A percentile compares a stretch with the other conserved stretches of the same genome.
phyloP scores from a whole-genome alignment of 2,329 filamentous ascomycete genomes.

The Colletotrichum liriopes region DNA sequence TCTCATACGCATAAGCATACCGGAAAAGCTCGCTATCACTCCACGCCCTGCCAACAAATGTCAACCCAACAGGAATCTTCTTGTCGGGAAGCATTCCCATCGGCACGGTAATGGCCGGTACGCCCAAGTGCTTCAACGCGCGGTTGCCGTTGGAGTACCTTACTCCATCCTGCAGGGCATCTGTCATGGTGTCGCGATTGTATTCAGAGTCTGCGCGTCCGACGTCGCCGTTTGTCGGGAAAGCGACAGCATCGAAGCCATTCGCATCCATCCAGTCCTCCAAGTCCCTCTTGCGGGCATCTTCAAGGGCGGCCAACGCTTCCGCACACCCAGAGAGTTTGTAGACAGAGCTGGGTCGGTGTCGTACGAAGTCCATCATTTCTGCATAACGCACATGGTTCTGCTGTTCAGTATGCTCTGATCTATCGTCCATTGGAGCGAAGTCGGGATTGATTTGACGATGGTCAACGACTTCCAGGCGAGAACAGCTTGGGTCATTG shows the following conservation, averaged over 20 bases:
- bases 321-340: constrained; percentile 23
- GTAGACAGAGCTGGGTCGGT: not conserved
- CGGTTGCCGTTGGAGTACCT: too few species aligned
- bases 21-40: too few species aligned
- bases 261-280: constrained; percentile 37
- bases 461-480: constrained; percentile 58
- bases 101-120: too few species aligned
- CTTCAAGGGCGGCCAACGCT: constrained; percentile 31
- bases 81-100: too few species aligned
- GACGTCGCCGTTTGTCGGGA: constrained; percentile 38
- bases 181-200: too few species aligned
- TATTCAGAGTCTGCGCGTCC: not conserved
- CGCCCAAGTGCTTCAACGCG: too few species aligned
- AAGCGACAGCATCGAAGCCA: constrained; percentile 22
- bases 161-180: too few species aligned
- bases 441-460: constrained; percentile 47
- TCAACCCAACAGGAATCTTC: too few species aligned
- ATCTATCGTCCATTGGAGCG: constrained; percentile 32
- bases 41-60: too few species aligned
- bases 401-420: constrained; percentile 26
- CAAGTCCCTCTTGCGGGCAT: constrained; percentile 28
- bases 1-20: too few species aligned
- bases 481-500: constrained; percentile 55
- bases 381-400: constrained; percentile 39
- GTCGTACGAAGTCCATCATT: constrained; percentile 33